These are phyloP conservation scores for Apiotrichum siamense DNA, from an alignment of 1,284 basidiomycete genomes.

Conservation along the genomic window DNA sequence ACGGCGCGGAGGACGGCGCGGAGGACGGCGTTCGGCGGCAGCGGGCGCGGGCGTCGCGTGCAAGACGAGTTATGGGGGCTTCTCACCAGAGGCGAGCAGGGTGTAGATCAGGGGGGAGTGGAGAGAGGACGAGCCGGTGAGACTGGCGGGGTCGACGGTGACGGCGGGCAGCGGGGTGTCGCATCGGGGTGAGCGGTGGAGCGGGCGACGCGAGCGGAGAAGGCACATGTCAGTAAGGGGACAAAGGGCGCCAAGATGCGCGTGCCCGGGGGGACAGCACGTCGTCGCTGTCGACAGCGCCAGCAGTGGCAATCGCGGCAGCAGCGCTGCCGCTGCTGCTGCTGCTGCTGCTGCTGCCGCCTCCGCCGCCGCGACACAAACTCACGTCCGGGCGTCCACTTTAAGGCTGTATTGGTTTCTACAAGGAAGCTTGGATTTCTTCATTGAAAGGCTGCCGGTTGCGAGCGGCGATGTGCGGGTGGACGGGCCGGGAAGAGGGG, in stretches of 20 bases:
- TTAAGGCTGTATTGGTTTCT: constrained; percentile 33
- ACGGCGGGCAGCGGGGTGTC: not conserved
- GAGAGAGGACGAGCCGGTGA: constrained; percentile 35
- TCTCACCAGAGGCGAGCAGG: constrained; percentile 41
- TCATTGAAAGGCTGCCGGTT: constrained; percentile 21
- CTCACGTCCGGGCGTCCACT: constrained; percentile 33
- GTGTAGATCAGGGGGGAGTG: constrained; percentile 41
- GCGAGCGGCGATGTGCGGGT: constrained; percentile 2
- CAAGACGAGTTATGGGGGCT: constrained; percentile 44
- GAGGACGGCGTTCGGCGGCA: constrained; percentile 1
- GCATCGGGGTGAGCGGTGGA: not conserved
- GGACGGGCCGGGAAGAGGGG: too few relatives aligned
- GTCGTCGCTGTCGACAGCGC: too few relatives aligned
- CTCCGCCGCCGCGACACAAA: not conserved
- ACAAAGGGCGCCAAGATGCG: not conserved
- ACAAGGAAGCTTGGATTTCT: constrained; percentile 43
- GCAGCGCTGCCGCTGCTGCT: not conserved
- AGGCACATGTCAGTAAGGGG: not conserved
- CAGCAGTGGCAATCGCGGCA: not conserved
- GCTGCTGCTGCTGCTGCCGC: too few relatives aligned
- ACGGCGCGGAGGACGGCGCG: too few relatives aligned
- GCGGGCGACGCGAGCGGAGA: not conserved
- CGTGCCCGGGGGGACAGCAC: not conserved
- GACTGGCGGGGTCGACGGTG: constrained; percentile 1
- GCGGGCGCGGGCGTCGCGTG: constrained; percentile 1